phyloP scores from a whole-genome alignment of 73 alveolate species.

The Tetrahymena borealis region DNA sequence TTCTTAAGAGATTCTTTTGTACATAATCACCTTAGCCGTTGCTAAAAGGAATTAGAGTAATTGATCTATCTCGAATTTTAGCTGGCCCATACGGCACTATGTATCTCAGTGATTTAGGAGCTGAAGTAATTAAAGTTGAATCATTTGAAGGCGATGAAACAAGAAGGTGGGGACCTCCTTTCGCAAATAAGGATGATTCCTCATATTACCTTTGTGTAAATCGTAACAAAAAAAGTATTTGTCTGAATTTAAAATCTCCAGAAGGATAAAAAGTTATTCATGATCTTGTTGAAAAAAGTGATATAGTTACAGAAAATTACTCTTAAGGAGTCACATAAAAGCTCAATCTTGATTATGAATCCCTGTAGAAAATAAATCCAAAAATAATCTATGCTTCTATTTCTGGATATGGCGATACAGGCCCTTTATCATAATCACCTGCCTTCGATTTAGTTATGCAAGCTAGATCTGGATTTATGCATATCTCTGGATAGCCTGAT shows the following conservation, averaged over 20 bases:
- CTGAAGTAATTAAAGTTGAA: constrained; percentile 70
- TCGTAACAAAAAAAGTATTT: constrained; percentile 65
- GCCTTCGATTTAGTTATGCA: constrained; percentile 71
- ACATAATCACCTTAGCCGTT: not conserved
- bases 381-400: constrained; percentile 65
- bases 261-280: constrained; percentile 48
- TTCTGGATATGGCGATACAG: constrained; percentile 59
- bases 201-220: constrained; percentile 60
- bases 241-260: constrained; percentile 45
- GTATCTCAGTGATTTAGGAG: constrained; percentile 61
- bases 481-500: constrained; percentile 57
- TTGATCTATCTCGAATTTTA: constrained; percentile 61
- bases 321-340: constrained; percentile 43
- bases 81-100: constrained; percentile 69
- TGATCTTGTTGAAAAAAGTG: constrained; percentile 45
- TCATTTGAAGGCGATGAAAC: constrained; percentile 74
- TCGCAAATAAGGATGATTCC: constrained; percentile 40
- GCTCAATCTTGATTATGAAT: constrained; percentile 53
- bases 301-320: constrained; percentile 54
- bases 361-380: constrained; percentile 42
- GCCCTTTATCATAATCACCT: constrained; percentile 44
- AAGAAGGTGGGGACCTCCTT: constrained; percentile 87
- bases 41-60: constrained; percentile 30
- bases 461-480: constrained; percentile 76
- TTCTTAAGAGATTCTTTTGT: not conserved